Base-by-base conservation (phyloP, 768 basidiomycete species). In the Auriscalpium microsporum region DNA sequence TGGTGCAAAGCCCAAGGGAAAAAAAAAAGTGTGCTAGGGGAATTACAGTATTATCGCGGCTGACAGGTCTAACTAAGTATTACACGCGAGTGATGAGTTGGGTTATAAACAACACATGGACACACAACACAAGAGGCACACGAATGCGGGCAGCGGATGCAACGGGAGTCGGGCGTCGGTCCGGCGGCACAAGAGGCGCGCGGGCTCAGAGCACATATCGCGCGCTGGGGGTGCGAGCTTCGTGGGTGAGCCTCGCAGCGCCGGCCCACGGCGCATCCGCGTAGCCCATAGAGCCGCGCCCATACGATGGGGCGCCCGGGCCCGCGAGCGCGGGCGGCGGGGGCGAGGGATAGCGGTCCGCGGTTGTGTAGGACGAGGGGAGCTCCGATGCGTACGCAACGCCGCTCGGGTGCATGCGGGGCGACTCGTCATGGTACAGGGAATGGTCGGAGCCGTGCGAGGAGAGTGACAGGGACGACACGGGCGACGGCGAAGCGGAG, bases 401-500 rank as follows among this genome's bases (percentile, higher is more conserved):
- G n/a, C 53, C 44, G 49, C 28, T 59, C 10, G 42, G 38, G 19
- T 38, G 21, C 28, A 52, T 19, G 10, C 47, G 33, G 21, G 53
- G 33, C 13, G 48, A 50, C n/a, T 52, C 33, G 16, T 45, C 54
- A 51, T 58, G 59, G 48, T 59, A 59, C 19, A 52, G 47, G 2
- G 53, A 56, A 21, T 61, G 48, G 10, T 47, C 60, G 37, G 60
- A 59, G 50, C 50, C 46, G n/a, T 58, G 59, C 9, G 59, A 56
- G 14, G 60, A 61, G 16, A 53, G 16, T n/a, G 60, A 59, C 5
- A 60, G 34, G 21, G 58, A 56, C 17, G 60, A 59, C 6, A 61
- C 60, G 16, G 60, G 60, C n/a, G 60, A 61, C 28, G 60, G 60
- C 5, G 55, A 59, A 19, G 56, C 42, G 36, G 58, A 50, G 8